Conservation (phyloP, 2,329 filamentous ascomycete species). For the Dothistroma septosporum region DNA sequence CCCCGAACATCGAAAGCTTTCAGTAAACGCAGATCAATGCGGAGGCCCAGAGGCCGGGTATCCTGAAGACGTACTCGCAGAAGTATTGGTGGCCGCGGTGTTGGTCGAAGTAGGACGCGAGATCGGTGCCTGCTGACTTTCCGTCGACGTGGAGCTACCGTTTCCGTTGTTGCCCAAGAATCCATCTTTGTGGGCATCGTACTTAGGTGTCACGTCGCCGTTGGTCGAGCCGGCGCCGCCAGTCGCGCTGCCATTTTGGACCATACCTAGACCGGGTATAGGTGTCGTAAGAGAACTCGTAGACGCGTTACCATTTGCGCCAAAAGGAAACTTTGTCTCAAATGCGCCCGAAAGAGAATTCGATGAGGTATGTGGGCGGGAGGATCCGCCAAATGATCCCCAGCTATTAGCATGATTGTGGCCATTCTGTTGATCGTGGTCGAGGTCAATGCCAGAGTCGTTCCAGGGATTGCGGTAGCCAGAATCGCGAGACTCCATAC, state of each 20-base stretch:
- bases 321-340: conserved; percentile 63
- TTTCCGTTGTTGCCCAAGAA: conserved; percentile 19
- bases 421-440: conserved; percentile 60
- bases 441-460: conserved; percentile 92
- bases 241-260: conserved; percentile 19
- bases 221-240: conserved; percentile 18
- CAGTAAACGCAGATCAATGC: conserved; percentile 29
- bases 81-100: conserved; percentile 21
- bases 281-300: conserved; percentile 38
- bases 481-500: conserved; percentile 91
- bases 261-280: conserved; percentile 38
- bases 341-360: conserved; percentile 60
- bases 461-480: conserved; percentile 98
- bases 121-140: conserved; percentile 21
- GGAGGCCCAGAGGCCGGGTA: conserved; percentile 39
- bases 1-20: conserved; percentile 13
- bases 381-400: conserved; percentile 45
- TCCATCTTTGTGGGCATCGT: conserved; percentile 27
- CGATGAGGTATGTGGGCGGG: conserved; percentile 61
- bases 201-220: conserved; percentile 37
- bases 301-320: conserved; percentile 41
- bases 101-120: conserved; percentile 21
- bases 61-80: conserved; percentile 35
- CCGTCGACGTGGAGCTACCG: conserved; percentile 18
- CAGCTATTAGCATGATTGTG: conserved; percentile 44